These are phyloP conservation scores for Pseudocercospora cruenta DNA, from an alignment of 2,329 filamentous ascomycete species.

Conservation along the genomic window DNA sequence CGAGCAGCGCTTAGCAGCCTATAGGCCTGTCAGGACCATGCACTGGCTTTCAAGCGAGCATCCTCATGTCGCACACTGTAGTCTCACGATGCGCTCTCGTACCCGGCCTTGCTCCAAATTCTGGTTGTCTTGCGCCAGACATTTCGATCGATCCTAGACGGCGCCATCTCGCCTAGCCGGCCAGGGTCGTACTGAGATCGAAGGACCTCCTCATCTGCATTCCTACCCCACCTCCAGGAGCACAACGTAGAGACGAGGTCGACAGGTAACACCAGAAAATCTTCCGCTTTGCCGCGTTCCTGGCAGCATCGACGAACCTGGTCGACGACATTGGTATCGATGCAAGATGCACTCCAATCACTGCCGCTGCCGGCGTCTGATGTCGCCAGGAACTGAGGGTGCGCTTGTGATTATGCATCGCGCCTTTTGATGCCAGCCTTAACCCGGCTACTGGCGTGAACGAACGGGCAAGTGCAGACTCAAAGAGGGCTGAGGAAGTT, in stretches of 20 bases:
- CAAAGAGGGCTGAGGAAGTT: background rate
- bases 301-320: constrained; percentile 8
- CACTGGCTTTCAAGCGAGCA: background rate
- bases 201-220: background rate
- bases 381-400: constrained; percentile 12
- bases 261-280: constrained; percentile 9
- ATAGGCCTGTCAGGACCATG: background rate
- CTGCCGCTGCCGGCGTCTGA: constrained; percentile 8
- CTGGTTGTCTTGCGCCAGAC: background rate
- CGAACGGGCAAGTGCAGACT: constrained; percentile 2
- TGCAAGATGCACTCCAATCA: constrained; percentile 1
- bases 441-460: constrained; percentile 16
- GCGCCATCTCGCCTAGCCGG: background rate
- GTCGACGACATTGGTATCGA: constrained; percentile 7
- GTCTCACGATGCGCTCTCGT: constrained; percentile 1
- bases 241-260: background rate
- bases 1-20: background rate
- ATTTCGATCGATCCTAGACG: constrained; percentile 1
- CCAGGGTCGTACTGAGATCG: constrained; percentile 1
- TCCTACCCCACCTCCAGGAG: background rate
- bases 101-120: background rate
- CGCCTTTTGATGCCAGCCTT: constrained; percentile 10
- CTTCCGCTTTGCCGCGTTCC: constrained; percentile 15
- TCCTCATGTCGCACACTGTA: background rate
- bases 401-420: constrained; percentile 13